Base-by-base conservation (phyloP, 805 yeast genomes). In the Pichia paraexigua region DNA sequence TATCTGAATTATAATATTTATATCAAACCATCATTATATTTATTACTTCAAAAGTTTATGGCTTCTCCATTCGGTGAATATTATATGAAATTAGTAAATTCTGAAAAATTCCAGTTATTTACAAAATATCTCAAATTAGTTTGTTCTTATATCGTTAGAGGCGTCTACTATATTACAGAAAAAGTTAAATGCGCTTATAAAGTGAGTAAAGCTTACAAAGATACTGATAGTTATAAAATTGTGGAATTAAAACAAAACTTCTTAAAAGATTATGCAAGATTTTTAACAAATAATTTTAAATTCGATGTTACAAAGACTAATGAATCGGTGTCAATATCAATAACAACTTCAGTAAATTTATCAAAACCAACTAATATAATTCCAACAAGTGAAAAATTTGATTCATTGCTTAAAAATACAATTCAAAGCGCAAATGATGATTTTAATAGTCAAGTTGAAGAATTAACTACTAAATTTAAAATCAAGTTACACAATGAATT, bases 351-450 rank as follows among this genome's bases (percentile, higher is more conserved):
- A 9, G 24, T 41, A 9, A 30, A 48, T 12, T 27, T 55, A 4
- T 21, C 41, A n/a, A 20, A 48, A n/a, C 21, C 41, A 12, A n/a
- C 50, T 6, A 37, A 20, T 21, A 30, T 58, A 6, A 50, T 53
- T 40, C 61, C 65, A 42, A 55, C 63, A 9, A 53, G 59, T 20
- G 56, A 60, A 42, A 67, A 65, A 48, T 68, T 63, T 52, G 56
- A 61, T 35, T 53, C 43, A 37, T 47, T 72, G 46, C 65, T 76
- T 45, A 63, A 65, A 25, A 66, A 62, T 18, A 72, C 75, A 32
- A 66, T 71, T 30, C 57, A 62, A 13, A 72, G 70, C 45, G 72
- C 78, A 3, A 56, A 67, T 41, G 60, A 58, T 15, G 70, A 72
- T 47, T 75, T 76, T 51, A 65, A 70, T 37, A 53, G 56, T 2